Evolutionary conservation across 352 stramenopile species (phyloP).

Genomic region (Phytophthora gonapodyides): DNA sequence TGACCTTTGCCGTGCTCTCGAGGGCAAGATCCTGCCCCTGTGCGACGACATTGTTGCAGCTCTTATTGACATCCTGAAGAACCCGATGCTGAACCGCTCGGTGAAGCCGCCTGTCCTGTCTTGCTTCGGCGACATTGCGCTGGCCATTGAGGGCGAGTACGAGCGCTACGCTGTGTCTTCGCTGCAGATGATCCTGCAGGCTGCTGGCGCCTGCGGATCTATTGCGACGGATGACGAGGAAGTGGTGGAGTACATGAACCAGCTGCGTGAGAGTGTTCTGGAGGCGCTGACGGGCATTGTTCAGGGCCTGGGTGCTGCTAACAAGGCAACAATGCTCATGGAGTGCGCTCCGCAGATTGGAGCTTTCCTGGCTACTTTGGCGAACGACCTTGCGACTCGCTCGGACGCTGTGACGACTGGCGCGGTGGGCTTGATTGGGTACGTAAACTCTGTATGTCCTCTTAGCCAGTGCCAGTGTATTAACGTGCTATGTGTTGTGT

Average conservation of each 20-base stretch:
- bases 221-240: constrained; percentile 96
- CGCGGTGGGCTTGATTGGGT: constrained; percentile 91
- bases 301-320: constrained; percentile 92
- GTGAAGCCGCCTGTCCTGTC: constrained; percentile 97
- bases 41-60: constrained; percentile 95
- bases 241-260: constrained; percentile 98
- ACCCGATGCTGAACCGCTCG: constrained; percentile 90
- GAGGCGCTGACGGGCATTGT: constrained; percentile 97
- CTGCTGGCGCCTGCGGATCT: constrained; percentile 82
- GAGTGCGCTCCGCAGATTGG: constrained; percentile 87
- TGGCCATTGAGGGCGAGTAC: constrained; percentile 94
- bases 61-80: constrained; percentile 96
- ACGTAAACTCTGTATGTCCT: constrained; percentile 24
- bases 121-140: constrained; percentile 97
- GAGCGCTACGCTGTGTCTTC: constrained; percentile 86
- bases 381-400: constrained; percentile 77
- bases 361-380: constrained; percentile 88
- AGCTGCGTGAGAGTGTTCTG: constrained; percentile 94
- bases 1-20: constrained; percentile 94
- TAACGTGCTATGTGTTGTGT: constrained; percentile 19
- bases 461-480: not conserved
- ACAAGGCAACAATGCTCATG: constrained; percentile 86
- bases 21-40: constrained; percentile 90
- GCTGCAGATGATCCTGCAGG: constrained; percentile 87
- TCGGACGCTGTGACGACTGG: constrained; percentile 92